Conservation (phyloP, 176 grass and related monocot genomes). For the Echinochloa phyllopogon region DNA sequence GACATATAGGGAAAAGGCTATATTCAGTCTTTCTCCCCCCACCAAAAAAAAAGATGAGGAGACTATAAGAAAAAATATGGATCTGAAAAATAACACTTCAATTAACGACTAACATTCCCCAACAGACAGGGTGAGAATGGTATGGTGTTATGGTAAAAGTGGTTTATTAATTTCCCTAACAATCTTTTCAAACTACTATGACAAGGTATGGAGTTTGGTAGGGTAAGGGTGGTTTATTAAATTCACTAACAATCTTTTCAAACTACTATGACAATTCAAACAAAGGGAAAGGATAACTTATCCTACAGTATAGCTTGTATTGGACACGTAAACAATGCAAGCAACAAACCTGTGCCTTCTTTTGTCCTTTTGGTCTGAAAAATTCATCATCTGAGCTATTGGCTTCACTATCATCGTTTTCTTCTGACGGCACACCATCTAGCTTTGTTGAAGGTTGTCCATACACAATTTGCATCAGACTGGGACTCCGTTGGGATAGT, state of each 20-base stretch:
- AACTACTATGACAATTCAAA: neutral
- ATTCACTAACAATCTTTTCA: neutral
- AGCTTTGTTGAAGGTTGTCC: conserved; percentile 53
- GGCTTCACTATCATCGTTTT: conserved; percentile 47
- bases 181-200: neutral
- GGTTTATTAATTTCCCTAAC: neutral
- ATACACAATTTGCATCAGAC: conserved; percentile 91
- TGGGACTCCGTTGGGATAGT: conserved; percentile 60
- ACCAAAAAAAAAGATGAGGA: neutral
- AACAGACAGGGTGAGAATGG: neutral
- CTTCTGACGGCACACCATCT: conserved; percentile 23
- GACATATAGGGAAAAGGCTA: neutral
- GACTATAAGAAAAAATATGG: neutral
- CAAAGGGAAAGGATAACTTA: neutral
- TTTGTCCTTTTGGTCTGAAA: conserved; percentile 83
- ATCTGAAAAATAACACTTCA: neutral
- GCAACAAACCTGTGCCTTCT: conserved; percentile 46
- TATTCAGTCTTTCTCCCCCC: neutral
- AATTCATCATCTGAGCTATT: conserved; percentile 77
- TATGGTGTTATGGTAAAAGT: neutral
- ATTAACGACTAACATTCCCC: conserved; percentile 2
- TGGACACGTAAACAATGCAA: conserved; percentile 4
- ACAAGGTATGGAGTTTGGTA: neutral
- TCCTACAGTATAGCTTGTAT: conserved; percentile 15
- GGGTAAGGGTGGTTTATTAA: neutral